Evolutionary conservation across 1,284 basidiomycete species (phyloP).

Genomic region (Cutaneotrichosporon mucoides): DNA sequence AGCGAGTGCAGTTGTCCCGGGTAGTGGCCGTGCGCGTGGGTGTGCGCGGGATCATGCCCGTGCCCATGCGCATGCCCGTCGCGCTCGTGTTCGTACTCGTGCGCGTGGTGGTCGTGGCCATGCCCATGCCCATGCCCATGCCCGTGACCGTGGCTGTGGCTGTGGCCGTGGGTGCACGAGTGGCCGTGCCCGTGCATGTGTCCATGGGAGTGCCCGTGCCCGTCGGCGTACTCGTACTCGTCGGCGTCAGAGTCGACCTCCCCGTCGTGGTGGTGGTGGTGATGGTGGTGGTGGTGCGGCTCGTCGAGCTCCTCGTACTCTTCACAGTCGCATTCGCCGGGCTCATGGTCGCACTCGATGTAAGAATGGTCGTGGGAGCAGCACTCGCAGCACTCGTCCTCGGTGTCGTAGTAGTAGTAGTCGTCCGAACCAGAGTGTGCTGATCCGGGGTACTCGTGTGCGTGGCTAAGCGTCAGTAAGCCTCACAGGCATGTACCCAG

Average conservation of each 20-base stretch:
- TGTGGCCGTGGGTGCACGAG: constrained; percentile 10
- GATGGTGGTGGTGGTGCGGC: constrained; percentile 16
- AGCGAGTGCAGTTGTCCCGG: not conserved
- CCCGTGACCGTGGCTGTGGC: constrained; percentile 14
- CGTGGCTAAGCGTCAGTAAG: constrained; percentile 13
- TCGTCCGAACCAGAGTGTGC: constrained; percentile 32
- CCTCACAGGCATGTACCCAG: not conserved
- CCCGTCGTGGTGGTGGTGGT: constrained; percentile 21
- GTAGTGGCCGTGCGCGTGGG: constrained; percentile 1
- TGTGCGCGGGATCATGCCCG: not conserved
- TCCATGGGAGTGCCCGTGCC: constrained; percentile 1
- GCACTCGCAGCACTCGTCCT: constrained; percentile 32
- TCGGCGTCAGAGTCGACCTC: constrained; percentile 24
- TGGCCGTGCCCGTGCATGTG: constrained; percentile 7
- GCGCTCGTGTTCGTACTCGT: constrained; percentile 23
- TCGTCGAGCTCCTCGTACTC: constrained; percentile 14
- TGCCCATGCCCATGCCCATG: constrained; percentile 3
- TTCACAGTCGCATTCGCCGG: constrained; percentile 16
- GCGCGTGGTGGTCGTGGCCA: constrained; percentile 13
- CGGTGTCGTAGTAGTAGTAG: constrained; percentile 32
- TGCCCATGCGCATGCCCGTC: not conserved
- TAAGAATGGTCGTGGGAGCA: constrained; percentile 24
- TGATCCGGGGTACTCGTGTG: constrained; percentile 24
- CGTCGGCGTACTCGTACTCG: constrained; percentile 19
- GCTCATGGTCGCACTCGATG: constrained; percentile 21